A percentile compares a stretch with the other conserved stretches of the same genome.
phyloP scores from a whole-genome alignment of 495 filamentous ascomycete genomes.

The Amorphotheca resinae region DNA sequence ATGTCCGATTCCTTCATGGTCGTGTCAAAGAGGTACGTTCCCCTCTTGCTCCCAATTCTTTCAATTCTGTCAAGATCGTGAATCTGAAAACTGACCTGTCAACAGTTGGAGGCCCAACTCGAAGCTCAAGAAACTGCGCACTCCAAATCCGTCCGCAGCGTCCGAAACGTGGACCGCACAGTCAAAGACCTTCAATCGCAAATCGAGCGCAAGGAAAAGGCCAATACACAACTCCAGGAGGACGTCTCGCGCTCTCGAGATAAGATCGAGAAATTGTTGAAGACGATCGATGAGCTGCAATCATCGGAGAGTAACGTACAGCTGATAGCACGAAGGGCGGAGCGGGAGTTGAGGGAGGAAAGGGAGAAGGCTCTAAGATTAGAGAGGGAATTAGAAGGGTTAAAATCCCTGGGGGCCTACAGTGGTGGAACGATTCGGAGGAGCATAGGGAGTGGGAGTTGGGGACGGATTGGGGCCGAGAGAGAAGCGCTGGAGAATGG shows the following conservation, averaged over 20 bases:
- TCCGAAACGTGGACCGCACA: conserved; percentile 87
- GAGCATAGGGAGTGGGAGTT: conserved; percentile 23
- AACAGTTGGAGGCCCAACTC: conserved; percentile 79
- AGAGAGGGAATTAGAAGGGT: conserved; percentile 79
- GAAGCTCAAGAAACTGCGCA: conserved; percentile 72
- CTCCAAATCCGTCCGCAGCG: conserved; percentile 66
- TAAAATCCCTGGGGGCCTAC: conserved; percentile 59
- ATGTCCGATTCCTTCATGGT: conserved; percentile 89
- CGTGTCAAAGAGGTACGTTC: conserved; percentile 82
- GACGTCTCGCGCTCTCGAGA: conserved; percentile 76
- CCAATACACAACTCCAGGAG: conserved; percentile 62
- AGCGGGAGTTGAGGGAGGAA: conserved; percentile 85
- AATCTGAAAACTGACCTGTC: not conserved
- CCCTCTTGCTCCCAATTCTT: no score
- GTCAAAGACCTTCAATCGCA: conserved; percentile 89
- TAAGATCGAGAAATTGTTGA: conserved; percentile 76
- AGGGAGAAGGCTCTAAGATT: conserved; percentile 68
- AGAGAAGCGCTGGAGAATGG: conserved; percentile 24
- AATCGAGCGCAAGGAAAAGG: conserved; percentile 84
- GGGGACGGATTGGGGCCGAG: conserved; percentile 12
- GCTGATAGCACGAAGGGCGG: conserved; percentile 66
- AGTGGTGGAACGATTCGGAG: conserved; percentile 20
- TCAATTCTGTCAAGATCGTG: not conserved
- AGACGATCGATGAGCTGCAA: conserved; percentile 88
- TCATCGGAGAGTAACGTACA: conserved; percentile 69